Conservation (phyloP, 805 yeast species). For the Candida ortonii region DNA sequence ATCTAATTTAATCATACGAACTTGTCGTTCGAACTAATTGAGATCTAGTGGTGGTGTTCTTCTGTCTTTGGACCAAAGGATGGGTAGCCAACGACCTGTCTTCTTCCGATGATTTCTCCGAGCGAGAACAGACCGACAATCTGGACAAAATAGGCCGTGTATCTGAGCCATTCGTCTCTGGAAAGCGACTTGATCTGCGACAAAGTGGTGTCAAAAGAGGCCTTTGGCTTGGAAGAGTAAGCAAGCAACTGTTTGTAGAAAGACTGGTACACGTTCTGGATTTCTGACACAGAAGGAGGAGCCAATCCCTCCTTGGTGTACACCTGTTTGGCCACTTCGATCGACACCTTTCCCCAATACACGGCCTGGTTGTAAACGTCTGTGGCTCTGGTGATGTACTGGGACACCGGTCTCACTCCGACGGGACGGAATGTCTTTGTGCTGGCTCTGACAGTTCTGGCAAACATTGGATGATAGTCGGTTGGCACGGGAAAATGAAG, state of each 20-base stretch:
- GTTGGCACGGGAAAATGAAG: background rate
- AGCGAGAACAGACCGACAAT: slow-evolving; percentile 86
- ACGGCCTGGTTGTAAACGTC: slow-evolving; percentile 51
- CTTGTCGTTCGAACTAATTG: background rate
- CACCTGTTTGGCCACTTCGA: slow-evolving; percentile 63
- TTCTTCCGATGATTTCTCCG: slow-evolving; percentile 96
- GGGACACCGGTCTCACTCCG: slow-evolving; percentile 40
- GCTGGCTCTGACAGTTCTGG: slow-evolving; percentile 29
- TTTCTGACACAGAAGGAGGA: slow-evolving; percentile 78
- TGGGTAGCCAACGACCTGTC: slow-evolving; percentile 89
- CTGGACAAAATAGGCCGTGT: slow-evolving; percentile 77
- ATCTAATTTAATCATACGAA: slow-evolving; percentile 4
- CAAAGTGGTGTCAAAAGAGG: slow-evolving; percentile 45
- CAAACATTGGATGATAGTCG: slow-evolving; percentile 27
- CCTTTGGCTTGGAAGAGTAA: slow-evolving; percentile 58
- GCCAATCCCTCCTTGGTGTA: slow-evolving; percentile 90
- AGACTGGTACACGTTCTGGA: slow-evolving; percentile 68
- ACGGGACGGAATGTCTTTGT: slow-evolving; percentile 25
- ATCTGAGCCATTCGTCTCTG: slow-evolving; percentile 59
- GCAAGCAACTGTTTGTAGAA: slow-evolving; percentile 45
- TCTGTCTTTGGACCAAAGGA: slow-evolving; percentile 47
- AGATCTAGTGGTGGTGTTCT: slow-evolving; percentile 31
- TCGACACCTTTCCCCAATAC: slow-evolving; percentile 71
- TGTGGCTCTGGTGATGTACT: slow-evolving; percentile 34
- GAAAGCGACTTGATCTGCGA: slow-evolving; percentile 38